Percentiles rank a stretch among this genome's conserved stretches.
Conservation (phyloP, 2,329 filamentous ascomycete genomes). For the Lasiodiplodia sp. region DNA sequence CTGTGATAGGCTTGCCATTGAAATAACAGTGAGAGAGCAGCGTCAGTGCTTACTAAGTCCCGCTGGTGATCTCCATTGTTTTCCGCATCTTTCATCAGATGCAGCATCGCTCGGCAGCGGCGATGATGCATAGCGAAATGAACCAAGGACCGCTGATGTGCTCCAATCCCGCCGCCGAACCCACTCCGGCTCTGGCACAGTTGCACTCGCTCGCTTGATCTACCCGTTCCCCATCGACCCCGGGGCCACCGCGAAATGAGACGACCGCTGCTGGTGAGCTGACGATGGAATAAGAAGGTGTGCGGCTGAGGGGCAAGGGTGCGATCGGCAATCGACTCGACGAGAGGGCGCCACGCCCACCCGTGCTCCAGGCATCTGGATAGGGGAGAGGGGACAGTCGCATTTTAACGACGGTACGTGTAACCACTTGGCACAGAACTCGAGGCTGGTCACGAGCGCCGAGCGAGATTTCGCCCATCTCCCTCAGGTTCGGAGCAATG, state of each 20-base stretch:
- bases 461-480: background rate
- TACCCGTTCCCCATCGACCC: conserved; percentile 2
- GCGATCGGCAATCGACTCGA: background rate
- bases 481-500: conserved; percentile 1
- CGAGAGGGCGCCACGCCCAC: background rate
- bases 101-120: background rate
- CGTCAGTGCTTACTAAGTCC: background rate
- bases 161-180: background rate
- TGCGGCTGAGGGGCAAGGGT: background rate
- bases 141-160: conserved; percentile 1
- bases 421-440: background rate
- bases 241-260: background rate
- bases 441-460: background rate
- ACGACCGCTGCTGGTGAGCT: background rate
- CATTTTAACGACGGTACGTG: background rate
- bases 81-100: background rate
- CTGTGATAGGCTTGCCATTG: background rate
- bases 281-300: background rate
- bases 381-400: background rate
- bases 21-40: background rate
- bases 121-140: conserved; percentile 14
- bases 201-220: conserved; percentile 9
- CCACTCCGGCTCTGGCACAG: background rate
- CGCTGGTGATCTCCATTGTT: background rate
- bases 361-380: background rate